Base-by-base conservation (phyloP, 495 filamentous ascomycete species). In the Hypoxylon fuscum region DNA sequence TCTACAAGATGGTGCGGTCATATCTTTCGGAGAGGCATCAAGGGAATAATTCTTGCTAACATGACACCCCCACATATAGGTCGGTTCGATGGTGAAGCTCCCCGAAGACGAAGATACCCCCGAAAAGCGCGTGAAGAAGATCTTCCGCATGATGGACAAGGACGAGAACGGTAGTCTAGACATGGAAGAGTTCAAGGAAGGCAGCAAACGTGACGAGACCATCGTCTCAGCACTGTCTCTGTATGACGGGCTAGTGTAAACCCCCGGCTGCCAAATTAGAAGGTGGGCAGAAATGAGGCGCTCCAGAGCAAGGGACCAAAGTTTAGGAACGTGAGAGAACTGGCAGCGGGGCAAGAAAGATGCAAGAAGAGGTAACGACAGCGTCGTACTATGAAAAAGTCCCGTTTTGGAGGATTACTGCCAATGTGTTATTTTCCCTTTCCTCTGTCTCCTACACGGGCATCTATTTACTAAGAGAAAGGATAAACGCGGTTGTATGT, bases 111-210 rank as follows among this genome's bases (percentile, higher is more conserved):
- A 98, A 78, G 94, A 98, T 77, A 98, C 95, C 50, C 95, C 95
- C 17, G 93, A 98, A 80, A 98, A 98, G 82, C 91, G 96, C 43
- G 95, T 98, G 22, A 86, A 82, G 71, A 98, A 98, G 81, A 98
- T 98, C 75, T 98, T 98, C 80, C 87, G 90, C 67, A 97, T 98
- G 95, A 98, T 98, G 95, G 95, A 98, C 80, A 98, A 98, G 81
- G 95, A 98, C 72, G 93, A 98, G 80, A 97, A 98, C 70, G 89
- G 93, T 56, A 92, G 88, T 71, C 78, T 96, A 48, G 89, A 95
- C 76, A 91, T 97, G 83, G 87, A 93, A 46, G 95, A 98, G 75
- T 98, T 98, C 83, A 98, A 97, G 76, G 95, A 98, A 76, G 95
- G 96, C 68, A 96, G 92, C 77, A 96, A 97, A 81, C 91, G 93